Evolutionary conservation across 257 asterid species (phyloP), one percentile per base, ranked within the genome.

Genomic region (Solanum gandarillasii): DNA sequence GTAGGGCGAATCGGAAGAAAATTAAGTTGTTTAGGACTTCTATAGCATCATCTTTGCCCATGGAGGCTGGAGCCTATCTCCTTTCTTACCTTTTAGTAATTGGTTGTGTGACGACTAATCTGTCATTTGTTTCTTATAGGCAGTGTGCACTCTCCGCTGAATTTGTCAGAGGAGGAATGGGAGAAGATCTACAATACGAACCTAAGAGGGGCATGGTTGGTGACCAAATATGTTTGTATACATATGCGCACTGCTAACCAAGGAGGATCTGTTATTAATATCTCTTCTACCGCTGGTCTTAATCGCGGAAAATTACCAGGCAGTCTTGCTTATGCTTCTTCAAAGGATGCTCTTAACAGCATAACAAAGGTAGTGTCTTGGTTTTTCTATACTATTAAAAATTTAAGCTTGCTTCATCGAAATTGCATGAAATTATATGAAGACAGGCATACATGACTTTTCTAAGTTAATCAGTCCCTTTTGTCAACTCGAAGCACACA

Each of bases 241-340:
- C 90, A 10, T 29, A 92, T 93, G 96, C 90, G 93, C 0, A 89
- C 89, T 62, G 87, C 90, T 16, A 86, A 90, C 6, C 71, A 5
- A 11, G 95, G 95, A 12, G 96, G 98, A 11, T 91, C 94, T 41
- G 88, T 94, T 38, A 87, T 95, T 55, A 95, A 93, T n/a, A 87
- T 95, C 67, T 91, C 98, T n/a, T 95, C 98, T 14, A 90, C 92
- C 68, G 73, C 90, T 5, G 98, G 95, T 46, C 92, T 93, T 29
- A 85, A 93, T 5, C 95, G 98, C 14, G 95, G 94, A 2, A 90
- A 87, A 2, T 75, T 91, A 18, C 94, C 93, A 0, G 98, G 98
- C 9, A 87, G 89, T 23, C 92, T 93, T 67, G 94, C 91, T 71
- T 94, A 95, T 81, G 91, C 89, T 70, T 89, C 93, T 88, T 91